Evolutionary conservation across 1,284 basidiomycete genomes (phyloP).

Genomic region (Lignosus rhinocerotis): DNA sequence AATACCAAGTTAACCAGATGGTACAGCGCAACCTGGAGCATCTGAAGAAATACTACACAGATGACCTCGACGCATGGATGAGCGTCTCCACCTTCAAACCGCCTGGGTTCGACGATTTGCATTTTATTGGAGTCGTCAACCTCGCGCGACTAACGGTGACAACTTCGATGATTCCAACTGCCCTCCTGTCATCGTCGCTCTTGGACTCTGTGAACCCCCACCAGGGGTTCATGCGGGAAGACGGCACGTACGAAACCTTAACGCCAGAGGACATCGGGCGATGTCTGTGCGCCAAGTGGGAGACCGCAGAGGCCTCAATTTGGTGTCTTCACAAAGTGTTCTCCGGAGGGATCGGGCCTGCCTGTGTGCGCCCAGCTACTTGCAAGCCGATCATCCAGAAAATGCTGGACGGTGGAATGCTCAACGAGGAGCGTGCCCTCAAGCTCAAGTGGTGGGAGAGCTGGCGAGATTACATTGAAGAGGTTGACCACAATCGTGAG

Average conservation of each 20-base stretch:
- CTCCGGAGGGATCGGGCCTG: not conserved
- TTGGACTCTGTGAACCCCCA: not conserved
- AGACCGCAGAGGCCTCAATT: not conserved
- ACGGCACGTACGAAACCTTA: not conserved
- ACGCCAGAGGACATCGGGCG: not conserved
- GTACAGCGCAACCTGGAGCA: slow-evolving; percentile 4
- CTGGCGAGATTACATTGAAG: slow-evolving; percentile 10
- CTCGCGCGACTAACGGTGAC: slow-evolving; percentile 10
- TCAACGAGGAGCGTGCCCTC: slow-evolving; percentile 19
- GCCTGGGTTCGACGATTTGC: slow-evolving; percentile 6
- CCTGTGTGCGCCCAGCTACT: not conserved
- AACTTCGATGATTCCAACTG: slow-evolving; percentile 4
- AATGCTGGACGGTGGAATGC: slow-evolving; percentile 18
- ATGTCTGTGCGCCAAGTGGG: not conserved
- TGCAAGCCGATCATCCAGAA: slow-evolving; percentile 11
- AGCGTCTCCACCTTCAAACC: not conserved
- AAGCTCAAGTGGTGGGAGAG: slow-evolving; percentile 4
- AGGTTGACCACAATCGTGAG: slow-evolving; percentile 8
- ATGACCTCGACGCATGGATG: not conserved
- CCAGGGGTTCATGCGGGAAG: not conserved
- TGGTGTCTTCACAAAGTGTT: not conserved
- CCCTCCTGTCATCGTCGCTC: slow-evolving; percentile 1
- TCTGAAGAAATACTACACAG: slow-evolving; percentile 11
- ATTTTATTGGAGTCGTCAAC: slow-evolving; percentile 18
- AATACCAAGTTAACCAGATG: slow-evolving; percentile 12